Percentiles rank a stretch among this genome's conserved stretches.
Conservation (phyloP, 495 filamentous ascomycete species). For the Penicillium dipodomyicola region DNA sequence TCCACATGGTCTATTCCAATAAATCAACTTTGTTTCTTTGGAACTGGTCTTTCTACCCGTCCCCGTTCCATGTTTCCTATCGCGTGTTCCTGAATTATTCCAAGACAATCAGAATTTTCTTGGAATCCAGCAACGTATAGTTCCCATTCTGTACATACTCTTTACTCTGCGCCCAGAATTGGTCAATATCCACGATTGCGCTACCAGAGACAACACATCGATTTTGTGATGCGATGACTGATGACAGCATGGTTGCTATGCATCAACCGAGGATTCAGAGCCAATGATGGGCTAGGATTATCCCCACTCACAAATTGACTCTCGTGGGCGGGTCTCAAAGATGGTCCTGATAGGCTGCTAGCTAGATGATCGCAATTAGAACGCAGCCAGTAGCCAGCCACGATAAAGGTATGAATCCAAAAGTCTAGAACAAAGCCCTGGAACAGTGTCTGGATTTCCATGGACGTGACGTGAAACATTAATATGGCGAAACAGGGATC, state of each 20-base stretch:
- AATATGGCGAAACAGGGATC: not conserved
- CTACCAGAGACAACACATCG: not conserved
- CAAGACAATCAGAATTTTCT: not conserved
- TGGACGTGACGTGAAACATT: not conserved
- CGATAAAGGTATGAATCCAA: not conserved
- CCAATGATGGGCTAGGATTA: not conserved
- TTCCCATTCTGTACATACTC: not conserved
- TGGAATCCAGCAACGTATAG: not conserved
- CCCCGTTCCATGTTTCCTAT: not conserved
- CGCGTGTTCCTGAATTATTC: not conserved
- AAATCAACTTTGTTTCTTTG: not conserved
- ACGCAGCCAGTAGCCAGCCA: not conserved
- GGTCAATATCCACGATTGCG: not conserved
- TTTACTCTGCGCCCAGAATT: not conserved
- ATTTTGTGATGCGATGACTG: not conserved
- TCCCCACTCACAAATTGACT: not conserved
- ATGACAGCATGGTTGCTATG: not conserved
- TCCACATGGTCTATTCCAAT: not conserved
- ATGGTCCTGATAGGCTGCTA: not conserved
- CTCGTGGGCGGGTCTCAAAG: not conserved
- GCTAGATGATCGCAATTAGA: slow-evolving; percentile 6
- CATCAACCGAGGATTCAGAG: not conserved
- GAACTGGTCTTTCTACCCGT: not conserved
- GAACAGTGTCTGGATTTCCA: not conserved
- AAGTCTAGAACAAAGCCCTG: slow-evolving; percentile 1